Evolutionary conservation across 208 protist species (phyloP).

Genomic region (Kentomonas sorsogonicus): DNA sequence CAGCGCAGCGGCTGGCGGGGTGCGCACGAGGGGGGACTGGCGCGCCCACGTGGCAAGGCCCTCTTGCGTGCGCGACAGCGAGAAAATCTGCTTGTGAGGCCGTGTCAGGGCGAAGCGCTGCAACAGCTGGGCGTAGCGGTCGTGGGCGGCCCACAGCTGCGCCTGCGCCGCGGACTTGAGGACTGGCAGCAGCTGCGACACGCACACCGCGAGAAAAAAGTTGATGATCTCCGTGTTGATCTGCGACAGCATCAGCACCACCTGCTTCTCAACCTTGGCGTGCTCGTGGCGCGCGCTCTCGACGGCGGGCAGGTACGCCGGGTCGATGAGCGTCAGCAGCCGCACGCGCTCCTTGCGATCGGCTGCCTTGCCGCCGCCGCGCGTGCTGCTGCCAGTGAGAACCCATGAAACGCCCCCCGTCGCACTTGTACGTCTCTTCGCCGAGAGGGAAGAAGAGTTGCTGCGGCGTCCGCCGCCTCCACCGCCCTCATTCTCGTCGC

Average conservation of each 20-base stretch:
- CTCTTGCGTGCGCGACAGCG: neutral
- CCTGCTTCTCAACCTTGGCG: conserved; percentile 34
- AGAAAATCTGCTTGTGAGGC: neutral
- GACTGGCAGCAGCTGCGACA: conserved; percentile 21
- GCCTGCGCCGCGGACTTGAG: conserved; percentile 18
- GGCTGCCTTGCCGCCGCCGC: no score
- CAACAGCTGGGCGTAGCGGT: neutral
- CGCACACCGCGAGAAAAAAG: conserved; percentile 48
- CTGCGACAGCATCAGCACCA: conserved; percentile 50
- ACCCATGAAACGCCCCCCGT: no score
- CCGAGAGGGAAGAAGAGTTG: no score
- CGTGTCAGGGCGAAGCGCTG: conserved; percentile 1
- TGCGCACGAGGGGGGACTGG: conserved; percentile 12
- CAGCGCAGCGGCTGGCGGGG: conserved; percentile 18
- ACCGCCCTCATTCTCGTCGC: no score
- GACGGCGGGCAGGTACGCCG: neutral
- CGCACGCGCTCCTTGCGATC: no score
- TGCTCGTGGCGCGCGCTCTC: conserved; percentile 9
- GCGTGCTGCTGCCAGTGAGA: no score
- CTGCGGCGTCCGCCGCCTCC: no score
- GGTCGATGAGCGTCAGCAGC: no score
- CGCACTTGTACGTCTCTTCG: no score
- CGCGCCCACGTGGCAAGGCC: neutral
- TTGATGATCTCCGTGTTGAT: conserved; percentile 85
- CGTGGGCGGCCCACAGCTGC: conserved; percentile 7